Evolutionary conservation across 176 grass and related monocot species (phyloP).

Genomic region (Poa annua): DNA sequence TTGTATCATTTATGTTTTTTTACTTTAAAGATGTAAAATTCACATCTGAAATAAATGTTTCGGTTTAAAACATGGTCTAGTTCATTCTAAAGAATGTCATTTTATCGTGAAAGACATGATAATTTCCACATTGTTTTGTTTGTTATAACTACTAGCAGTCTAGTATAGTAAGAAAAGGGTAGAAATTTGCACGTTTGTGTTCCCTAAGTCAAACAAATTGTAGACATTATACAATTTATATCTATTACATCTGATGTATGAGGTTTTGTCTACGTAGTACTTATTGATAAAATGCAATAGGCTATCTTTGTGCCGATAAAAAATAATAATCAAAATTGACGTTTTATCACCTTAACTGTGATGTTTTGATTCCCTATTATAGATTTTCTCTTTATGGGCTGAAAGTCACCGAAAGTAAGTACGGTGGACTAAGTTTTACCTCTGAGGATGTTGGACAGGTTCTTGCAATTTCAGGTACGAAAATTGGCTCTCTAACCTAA

Average conservation of each 20-base stretch:
- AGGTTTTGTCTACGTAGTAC: neutral
- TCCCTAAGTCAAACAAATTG: neutral
- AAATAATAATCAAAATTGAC: neutral
- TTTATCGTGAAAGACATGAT: neutral
- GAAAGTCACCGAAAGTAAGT: constrained; percentile 55
- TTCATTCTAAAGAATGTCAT: neutral
- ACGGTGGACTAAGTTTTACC: constrained; percentile 59
- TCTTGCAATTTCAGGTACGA: constrained; percentile 53
- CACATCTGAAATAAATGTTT: neutral
- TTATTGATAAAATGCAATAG: neutral
- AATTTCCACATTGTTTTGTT: neutral
- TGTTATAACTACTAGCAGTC: neutral
- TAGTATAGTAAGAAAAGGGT: neutral
- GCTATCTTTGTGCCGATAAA: fast-evolving
- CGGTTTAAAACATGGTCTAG: neutral
- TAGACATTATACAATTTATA: neutral
- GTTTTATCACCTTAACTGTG: neutral
- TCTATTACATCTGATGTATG: neutral
- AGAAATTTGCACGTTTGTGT: neutral
- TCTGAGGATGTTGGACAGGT: constrained; percentile 55
- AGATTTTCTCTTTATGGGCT: constrained; percentile 67
- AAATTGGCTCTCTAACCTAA: neutral
- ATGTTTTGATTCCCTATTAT: neutral
- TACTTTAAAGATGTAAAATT: neutral
- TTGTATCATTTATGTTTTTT: neutral